Percentiles rank a stretch among this genome's conserved stretches.
phyloP scores from a whole-genome alignment of 2,329 filamentous ascomycete species.

The Fusarium buxicola region DNA sequence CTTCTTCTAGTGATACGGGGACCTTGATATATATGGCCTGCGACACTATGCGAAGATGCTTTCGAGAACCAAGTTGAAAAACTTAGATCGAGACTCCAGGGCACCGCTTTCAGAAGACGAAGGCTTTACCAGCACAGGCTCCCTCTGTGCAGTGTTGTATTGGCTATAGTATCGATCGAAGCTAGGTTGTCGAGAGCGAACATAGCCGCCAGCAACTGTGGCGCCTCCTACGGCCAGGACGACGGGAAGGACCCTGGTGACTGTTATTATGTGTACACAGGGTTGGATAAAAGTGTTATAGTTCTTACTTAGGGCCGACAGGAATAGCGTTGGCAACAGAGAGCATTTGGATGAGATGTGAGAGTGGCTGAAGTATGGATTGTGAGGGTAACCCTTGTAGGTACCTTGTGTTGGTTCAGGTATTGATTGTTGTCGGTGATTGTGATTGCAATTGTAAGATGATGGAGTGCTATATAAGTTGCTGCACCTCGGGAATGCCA shows the following conservation, averaged over 20 bases:
- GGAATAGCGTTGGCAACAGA: constrained; percentile 19
- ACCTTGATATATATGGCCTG: no score
- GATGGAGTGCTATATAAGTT: constrained; percentile 30
- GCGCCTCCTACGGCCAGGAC: constrained; percentile 39
- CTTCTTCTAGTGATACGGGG: no score
- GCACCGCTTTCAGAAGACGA: not conserved
- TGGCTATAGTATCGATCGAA: constrained; percentile 14
- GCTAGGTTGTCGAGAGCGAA: constrained; percentile 27
- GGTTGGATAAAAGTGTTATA: rapidly evolving
- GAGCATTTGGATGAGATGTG: constrained; percentile 33
- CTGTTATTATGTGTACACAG: not conserved
- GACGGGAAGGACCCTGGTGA: constrained; percentile 34
- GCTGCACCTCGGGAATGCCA: not conserved
- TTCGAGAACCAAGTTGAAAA: constrained; percentile 35
- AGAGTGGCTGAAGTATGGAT: not conserved
- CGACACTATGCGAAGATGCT: constrained; percentile 42
- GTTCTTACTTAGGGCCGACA: constrained; percentile 33
- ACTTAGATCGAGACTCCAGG: constrained; percentile 26
- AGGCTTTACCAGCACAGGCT: constrained; percentile 8
- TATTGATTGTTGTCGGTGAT: not conserved
- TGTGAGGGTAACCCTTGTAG: not conserved
- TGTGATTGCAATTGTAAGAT: constrained; percentile 1
- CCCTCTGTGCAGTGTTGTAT: constrained; percentile 17
- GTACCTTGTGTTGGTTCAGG: no score
- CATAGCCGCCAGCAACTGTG: constrained; percentile 31